Base-by-base conservation (phyloP, 768 basidiomycete species). In the Lactarius quietus region DNA sequence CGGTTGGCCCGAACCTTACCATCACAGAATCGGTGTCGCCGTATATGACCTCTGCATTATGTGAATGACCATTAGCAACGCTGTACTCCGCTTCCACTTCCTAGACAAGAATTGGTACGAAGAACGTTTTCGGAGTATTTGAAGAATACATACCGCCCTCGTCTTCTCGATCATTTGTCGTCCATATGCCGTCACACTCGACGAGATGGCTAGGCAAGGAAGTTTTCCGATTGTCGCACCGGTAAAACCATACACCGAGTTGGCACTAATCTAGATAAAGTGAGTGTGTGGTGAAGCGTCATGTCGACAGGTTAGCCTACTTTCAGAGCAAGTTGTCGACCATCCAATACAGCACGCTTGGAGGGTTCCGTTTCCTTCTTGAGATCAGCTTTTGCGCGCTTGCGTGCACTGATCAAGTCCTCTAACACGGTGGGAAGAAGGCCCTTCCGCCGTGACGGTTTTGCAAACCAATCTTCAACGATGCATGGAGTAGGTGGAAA, bases 1-100 rank as follows among this genome's bases (percentile, higher is more conserved):
- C 95, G 5, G 83, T 86, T 52, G 93, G 93, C 6, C 97, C 97
- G 67, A 99, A 99, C 70, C 86, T 89, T 56, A 98, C 92, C 97
- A 98, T 99, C 73, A 99, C 95, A 0, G 97, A 99, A 78, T 99
- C 97, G 2, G 97, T 98, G 75, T 99, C 97, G 69, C 97, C 97
- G 69, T 99, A 99, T 68, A 99, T 93, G 73, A 99, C 92, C 72
- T 93, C 86, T 3, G 97, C 95, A 66, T 97, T 87, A 72, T 95
- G 85, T 23, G 84, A 75, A 72, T 90, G 88, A 0, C 95, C 95
- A 71, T 98, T 97, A 15, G 86, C 87, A 15, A 89, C 80, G 57
- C 82, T 90, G 74, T 93, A 98, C 70, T 93, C 86, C 0, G 86
- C 83, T 74, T 98, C 95, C 6, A 98, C 96, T 78, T 92, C 92